Evolutionary conservation across 2,329 filamentous ascomycete species (phyloP).

Genomic region (Blumeria graminis): DNA sequence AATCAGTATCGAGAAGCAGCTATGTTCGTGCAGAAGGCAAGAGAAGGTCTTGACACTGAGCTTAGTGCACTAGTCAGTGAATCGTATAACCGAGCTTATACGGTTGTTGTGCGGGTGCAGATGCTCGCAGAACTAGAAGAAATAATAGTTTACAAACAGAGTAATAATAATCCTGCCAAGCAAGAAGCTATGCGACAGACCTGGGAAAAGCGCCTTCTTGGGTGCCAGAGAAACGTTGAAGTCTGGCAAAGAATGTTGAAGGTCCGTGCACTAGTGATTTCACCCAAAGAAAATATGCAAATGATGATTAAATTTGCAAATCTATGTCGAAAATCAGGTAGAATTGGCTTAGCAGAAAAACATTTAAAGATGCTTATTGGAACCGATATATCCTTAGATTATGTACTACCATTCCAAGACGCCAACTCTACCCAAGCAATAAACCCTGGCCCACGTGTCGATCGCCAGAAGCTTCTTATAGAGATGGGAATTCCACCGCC

Average conservation of each 20-base stretch:
- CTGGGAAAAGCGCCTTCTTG: conserved; percentile 86
- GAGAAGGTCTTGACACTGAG: conserved; percentile 86
- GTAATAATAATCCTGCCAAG: conserved; percentile 52
- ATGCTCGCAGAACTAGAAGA: conserved; percentile 98
- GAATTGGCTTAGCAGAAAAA: conserved; percentile 86
- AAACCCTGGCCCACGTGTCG: not conserved
- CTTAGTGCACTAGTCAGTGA: conserved; percentile 91
- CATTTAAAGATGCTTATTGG: conserved; percentile 78
- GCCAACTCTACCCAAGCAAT: conserved; percentile 14
- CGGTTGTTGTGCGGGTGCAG: conserved; percentile 92
- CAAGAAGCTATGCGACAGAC: conserved; percentile 77
- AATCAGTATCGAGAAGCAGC: conserved; percentile 87
- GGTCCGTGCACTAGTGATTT: conserved; percentile 74
- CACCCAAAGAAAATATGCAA: conserved; percentile 78
- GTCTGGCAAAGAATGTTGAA: conserved; percentile 98
- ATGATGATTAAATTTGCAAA: conserved; percentile 99
- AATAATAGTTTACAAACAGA: conserved; percentile 93
- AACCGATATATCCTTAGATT: conserved; percentile 36
- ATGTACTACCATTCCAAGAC: conserved; percentile 24
- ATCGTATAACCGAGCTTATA: conserved; percentile 91
- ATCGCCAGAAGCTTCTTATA: conserved; percentile 3
- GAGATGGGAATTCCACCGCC: conserved; percentile 28
- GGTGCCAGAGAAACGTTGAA: conserved; percentile 90
- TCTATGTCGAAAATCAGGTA: conserved; percentile 84
- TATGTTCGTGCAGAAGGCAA: conserved; percentile 71